These are phyloP conservation scores for Camelina neglecta DNA, from an alignment of 345 rosid genomes.

Conservation along the genomic window DNA sequence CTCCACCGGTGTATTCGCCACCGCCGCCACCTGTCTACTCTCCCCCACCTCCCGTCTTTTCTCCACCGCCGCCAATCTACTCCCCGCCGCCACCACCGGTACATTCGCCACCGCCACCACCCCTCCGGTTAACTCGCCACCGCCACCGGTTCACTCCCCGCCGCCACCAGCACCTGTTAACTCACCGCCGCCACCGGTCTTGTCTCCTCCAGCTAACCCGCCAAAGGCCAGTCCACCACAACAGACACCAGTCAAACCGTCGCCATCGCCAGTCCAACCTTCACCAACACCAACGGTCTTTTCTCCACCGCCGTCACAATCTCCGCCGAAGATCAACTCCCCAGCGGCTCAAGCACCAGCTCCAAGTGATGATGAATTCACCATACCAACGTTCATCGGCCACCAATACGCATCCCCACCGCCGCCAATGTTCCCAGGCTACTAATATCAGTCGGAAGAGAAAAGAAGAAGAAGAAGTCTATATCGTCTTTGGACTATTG, in stretches of 20 bases:
- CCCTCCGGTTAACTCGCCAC: constrained; percentile 2
- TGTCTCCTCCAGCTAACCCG: constrained; percentile 37
- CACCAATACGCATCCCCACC: constrained; percentile 79
- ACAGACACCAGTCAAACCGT: constrained; percentile 12
- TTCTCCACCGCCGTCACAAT: constrained; percentile 34
- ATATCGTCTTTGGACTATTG: constrained; percentile 8
- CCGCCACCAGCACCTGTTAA: constrained; percentile 36
- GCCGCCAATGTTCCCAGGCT: constrained; percentile 77
- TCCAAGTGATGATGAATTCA: constrained; percentile 43
- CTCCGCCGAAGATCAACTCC: constrained; percentile 39
- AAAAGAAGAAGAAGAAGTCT: neutral
- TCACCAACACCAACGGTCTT: constrained; percentile 14
- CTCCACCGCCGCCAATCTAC: constrained; percentile 22
- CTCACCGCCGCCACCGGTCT: constrained; percentile 34
- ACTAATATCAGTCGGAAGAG: constrained; percentile 42
- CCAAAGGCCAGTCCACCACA: constrained; percentile 40
- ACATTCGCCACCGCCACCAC: constrained; percentile 11
- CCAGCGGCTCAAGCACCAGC: constrained; percentile 40
- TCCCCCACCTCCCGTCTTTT: constrained; percentile 30
- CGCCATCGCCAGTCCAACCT: constrained; percentile 29
- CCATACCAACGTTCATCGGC: constrained; percentile 69
- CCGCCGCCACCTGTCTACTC: constrained; percentile 14
- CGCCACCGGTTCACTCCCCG: constrained; percentile 17
- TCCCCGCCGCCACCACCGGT: constrained; percentile 41
- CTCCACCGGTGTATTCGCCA: constrained; percentile 15